Evolutionary conservation across 495 filamentous ascomycete species (phyloP), one percentile per base, ranked within the genome.

Genomic region (Neurospora sp.): DNA sequence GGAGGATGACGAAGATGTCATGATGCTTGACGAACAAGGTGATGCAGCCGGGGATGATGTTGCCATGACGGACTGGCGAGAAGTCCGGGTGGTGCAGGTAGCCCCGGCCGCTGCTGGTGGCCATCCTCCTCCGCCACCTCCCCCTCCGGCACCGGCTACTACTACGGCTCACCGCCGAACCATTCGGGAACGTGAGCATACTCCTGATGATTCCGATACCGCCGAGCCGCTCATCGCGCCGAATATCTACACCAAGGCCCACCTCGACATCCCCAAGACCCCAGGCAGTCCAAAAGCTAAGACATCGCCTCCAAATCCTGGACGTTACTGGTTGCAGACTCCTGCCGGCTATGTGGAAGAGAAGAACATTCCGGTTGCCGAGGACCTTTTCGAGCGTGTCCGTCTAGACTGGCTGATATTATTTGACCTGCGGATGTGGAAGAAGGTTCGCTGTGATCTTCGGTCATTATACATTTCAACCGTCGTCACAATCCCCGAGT

Each of bases 401-500:
- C 92, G 96, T 40, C 85, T 99, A 5, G 96, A 99, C 81, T 97
- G 93, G 92, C 86, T 98, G 81, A 92, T 99, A 54, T 87, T 99
- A n/a, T 99, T 95, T 81, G 96, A 99, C 79, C 84, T 99, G 46
- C 85, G 96, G 71, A 86, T 99, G 83, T 99, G 96, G 96, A 99
- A 99, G 84, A 95, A 93, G 79, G 90, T 94, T 9, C 90, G 96
- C 16, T 93, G 93, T 54, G 91, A 97, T 76, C 85, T 99, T 70
- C 92, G 96, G 14, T 93, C 97, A 74, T 88, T 99, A 8, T 98
- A 97, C 80, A 97, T 99, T 76, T 93, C 92, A 42, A 98, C 96
- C 11, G 95, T 98, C 23, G 93, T 99, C 54, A 93, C 93, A 9
- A 93, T 98, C 71, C 95, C 95, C 11, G 86, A 94, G 76, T 98